phyloP scores from a whole-genome alignment of 148 eudicot genomes.

The Fagopyrum homotropicum region DNA sequence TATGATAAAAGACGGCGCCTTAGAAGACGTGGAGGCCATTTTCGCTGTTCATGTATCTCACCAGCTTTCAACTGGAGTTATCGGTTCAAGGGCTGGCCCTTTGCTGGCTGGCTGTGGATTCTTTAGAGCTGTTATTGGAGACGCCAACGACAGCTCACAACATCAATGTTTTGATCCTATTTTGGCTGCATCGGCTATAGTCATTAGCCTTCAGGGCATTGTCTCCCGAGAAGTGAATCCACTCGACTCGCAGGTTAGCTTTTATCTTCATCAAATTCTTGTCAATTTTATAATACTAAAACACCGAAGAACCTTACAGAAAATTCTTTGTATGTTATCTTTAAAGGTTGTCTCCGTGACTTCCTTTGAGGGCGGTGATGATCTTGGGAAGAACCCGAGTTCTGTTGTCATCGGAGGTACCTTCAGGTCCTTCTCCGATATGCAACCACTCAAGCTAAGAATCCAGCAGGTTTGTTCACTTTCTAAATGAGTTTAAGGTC shows the following conservation, averaged over 20 bases:
- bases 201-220: conserved; percentile 73
- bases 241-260: conserved; percentile 44
- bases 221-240: conserved; percentile 82
- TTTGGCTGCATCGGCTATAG: conserved; percentile 66
- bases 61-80: conserved; percentile 33
- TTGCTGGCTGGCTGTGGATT: conserved; percentile 76
- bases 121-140: conserved; percentile 41
- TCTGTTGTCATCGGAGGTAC: conserved; percentile 56
- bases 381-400: conserved; percentile 25
- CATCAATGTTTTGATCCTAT: conserved; percentile 32
- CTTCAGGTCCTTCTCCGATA: conserved; percentile 62
- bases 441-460: conserved; percentile 41
- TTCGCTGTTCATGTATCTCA: conserved; percentile 65
- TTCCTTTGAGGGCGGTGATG: conserved; percentile 36
- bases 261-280: background rate
- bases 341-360: conserved; percentile 62
- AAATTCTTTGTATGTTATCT: background rate
- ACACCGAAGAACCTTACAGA: background rate
- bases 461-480: conserved; percentile 45
- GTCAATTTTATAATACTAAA: background rate
- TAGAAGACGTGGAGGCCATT: conserved; percentile 64
- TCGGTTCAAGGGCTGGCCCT: conserved; percentile 67
- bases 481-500: too few species aligned
- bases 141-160: background rate
- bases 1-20: conserved; percentile 66